Evolutionary conservation across 2,329 filamentous ascomycete species (phyloP), one percentile per base, ranked within the genome.

Genomic region (Nigrospora oryzae): DNA sequence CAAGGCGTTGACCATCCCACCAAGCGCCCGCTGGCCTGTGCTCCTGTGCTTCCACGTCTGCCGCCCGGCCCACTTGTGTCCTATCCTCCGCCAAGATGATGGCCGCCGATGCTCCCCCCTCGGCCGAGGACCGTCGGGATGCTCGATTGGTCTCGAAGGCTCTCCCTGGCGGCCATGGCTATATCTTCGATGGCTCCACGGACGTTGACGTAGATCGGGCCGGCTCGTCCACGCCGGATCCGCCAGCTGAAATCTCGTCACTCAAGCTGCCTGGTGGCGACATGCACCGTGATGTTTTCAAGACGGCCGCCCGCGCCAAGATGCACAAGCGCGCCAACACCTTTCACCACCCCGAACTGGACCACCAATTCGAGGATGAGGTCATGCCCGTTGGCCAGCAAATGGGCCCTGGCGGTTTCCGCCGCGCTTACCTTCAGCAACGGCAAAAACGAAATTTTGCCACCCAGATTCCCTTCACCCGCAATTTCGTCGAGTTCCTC

Each of bases 251-350:
- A 12, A 36, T 42, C 17, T 88, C 84, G 2, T 89, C 86, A 0
- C 67, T 89, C 43, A 78, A 71, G 47, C 70, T 89, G 3, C 84
- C 85, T 56, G 86, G 86, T 42, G 86, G 86, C 36, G 86, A 90
- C 55, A 83, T 90, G 17, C 85, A 89, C 59, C 81, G 86, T 32
- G 83, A 87, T 55, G 75, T 90, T 32, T 90, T 86, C 73, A 84
- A 79, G 58, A 81, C 88, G 54, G 79, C 83, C 49, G 79, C 81
- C 14, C 71, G 79, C 35, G 65, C 63, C 60, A 61, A 74, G 56
- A 54, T 66, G 63, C 60, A 69, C 66, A 52, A 67, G 55, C 75
- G 85, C 49, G 71, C 85, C 14, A 75, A 75, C 43, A 88, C 84
- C 0, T 89, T 89, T 55, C 82, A 84, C 40, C 68, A 78, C 51